Base-by-base conservation (phyloP, 345 rosid species). In the Excoecaria cochinchinensis region DNA sequence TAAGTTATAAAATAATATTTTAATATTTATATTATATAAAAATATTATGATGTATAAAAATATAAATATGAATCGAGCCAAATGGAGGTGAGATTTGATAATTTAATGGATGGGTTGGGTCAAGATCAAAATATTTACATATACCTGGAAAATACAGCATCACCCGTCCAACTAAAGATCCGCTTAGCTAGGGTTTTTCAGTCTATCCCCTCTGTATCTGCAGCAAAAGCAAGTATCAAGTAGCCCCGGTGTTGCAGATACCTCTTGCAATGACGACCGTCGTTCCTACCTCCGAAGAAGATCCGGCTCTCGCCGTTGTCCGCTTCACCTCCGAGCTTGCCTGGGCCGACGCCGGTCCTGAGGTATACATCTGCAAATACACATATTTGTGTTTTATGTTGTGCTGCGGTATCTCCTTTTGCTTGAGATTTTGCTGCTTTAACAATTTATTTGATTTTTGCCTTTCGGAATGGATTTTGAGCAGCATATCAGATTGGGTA, bases 261-360 rank as follows among this genome's bases (percentile, higher is more conserved):
- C 70, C 78, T 46, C 12, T 48, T 65, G 78, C 76, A 25, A 93
- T 96, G 98, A 83, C 97, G 78, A 92, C 97, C 62, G 82, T 96
- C 51, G 95, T 93, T 48, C 99, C 97, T 2, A 93, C 94, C 59
- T 90, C 99, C 73, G 99, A 96, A 80, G 99, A 96, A 73, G 95
- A 92, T 74, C 95, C 97, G 1, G 87, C 89, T 8, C 92, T 96
- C 81, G 72, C 97, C 62, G 97, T 93, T 63, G 99, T 93, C 47
- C 98, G 90, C 66, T 93, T 89, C 88, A 90, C 97, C 63, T 89
- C 97, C 53, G 95, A 93, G 74, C 92, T 96, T 55, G 84, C 98
- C 70, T 96, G 98, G 98, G 95, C 95, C 24, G 98, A 93, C 78
- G 97, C 99, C 72, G 97, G 99, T 79, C 91, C 97, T 56, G 99